Base-by-base conservation (phyloP, 768 basidiomycete genomes). In the Lenzites betulinus region DNA sequence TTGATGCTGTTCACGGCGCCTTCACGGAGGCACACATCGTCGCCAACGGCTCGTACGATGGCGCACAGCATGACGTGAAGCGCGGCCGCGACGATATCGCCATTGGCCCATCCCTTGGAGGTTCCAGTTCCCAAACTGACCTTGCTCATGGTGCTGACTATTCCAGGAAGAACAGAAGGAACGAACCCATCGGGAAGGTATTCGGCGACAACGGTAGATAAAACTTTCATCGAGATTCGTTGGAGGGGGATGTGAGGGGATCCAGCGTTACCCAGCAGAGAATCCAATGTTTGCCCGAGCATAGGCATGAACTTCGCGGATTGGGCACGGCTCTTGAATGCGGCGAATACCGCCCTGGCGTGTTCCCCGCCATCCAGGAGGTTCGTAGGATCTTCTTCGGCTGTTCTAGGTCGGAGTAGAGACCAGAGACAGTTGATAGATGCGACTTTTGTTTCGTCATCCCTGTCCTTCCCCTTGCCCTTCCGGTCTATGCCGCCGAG, bases 371-470 rank as follows among this genome's bases (percentile, higher is more conserved):
- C 12, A 15, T 53, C 33, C 7, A 62, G 44, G 16, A 62, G 44
- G 16, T 60, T 60, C 9, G 70, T 71, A 12, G 65, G 66, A 28
- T 72, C 78, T 51, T 80, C 81, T 18, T 80, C 75, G 11, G 70
- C 65, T 13, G 68, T 70, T 58, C 85, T 80, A 54, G 82, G 75
- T 49, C 79, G 84, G 36, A 95, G 71, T 2, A 98, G 78, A 2
- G 83, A 75, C 50, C 80, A 71, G 9, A 97, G 75, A 64, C 93
- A 90, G 25, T 71, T 74, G 16, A 84, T 82, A 3, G 92, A 91
- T 18, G 92, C 90, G 39, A 85, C 77, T 70, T 88, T 88, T 11
- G 91, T 88, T 71, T 97, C 94, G 51, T 96, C 93, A 62, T 89
- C 87, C 47, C 90, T 80, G 35, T 77, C 78, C 69, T 82, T 88